Base-by-base conservation (phyloP, 225 moss, liverwort and hornwort species). In the Marchantia polymorpha region DNA sequence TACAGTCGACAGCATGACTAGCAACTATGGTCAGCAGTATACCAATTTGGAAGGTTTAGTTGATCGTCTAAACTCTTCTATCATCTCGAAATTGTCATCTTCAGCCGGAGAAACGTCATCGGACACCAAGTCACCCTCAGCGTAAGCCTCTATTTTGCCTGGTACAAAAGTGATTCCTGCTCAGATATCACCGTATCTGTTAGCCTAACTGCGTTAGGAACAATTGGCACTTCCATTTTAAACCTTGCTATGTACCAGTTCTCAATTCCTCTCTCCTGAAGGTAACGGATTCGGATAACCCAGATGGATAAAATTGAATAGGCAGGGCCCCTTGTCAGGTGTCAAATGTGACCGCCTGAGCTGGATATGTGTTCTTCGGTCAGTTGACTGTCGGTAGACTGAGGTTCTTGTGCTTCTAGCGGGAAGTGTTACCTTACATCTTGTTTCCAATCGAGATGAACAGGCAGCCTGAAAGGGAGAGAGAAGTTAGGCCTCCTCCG, bases 11-110 rank as follows among this genome's bases (percentile, higher is more conserved):
- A 92, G 84, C 80, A 82, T 81, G 83, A 84, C 79, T 14, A 87
- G 89, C 69, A 83, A 89, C 50, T 99, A 94, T 60, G 87, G 78
- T 76, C 92, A 95, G 76, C 95, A 99, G 59, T 99, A 88, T 69
- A 86, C 85, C 9, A 83, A 93, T 77, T 82, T 99, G 77, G 92
- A 91, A 14, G 92, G 90, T 76, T 79, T 99, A 85, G 92, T 94
- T 47, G 85, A 84, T 72, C 86, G 84, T 69, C 76, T 95, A 7
- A 90, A 93, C 67, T 86, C 87, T 11, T 88, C 86, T 27, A 83
- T 99, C 22, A 76, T 94, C 67, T 84, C 84, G 29, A 89, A 89
- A 84, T 49, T 95, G 29, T 81, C 92, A 11, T 78, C 92, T 7
- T 79, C 85, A 74, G 47, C 46, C 30, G 58, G 80, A 15, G 81